Evolutionary conservation across 768 basidiomycete species (phyloP), one percentile per base, ranked within the genome.

Genomic region (Collybiopsis luxurians): DNA sequence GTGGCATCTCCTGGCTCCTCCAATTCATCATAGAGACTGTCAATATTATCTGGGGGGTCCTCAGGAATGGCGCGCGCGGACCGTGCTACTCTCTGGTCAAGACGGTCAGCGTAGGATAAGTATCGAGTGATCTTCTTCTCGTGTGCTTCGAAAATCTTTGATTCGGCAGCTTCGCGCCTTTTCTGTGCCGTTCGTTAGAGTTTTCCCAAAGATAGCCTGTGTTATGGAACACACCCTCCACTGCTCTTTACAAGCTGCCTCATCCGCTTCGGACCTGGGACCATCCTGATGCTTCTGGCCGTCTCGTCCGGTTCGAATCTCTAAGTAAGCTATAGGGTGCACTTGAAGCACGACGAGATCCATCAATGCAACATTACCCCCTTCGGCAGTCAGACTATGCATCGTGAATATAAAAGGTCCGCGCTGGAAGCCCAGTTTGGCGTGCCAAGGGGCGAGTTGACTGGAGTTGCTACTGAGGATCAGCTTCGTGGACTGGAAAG

Each of bases 391-490:
- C 49, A 99, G 70, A 64, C 89, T 91, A 56, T 85, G 80, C 60
- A 98, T 72, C 0, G 90, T 89, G 0, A 92, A 84, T 26, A 95
- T 76, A 63, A 80, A 90, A 1, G 85, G 86, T 3, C 73, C 72
- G 23, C 64, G 72, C 57, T 81, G 82, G 65, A 92, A 92, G 6
- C 97, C 97, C 5, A 99, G 79, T 61, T 87, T 91, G 1, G 86
- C 77, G 65, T 97, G 83, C 97, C 97, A 99, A 0, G 86, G 81
- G 3, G 88, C 90, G 52, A 95, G 76, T 59, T 90, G 87, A 1
- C 92, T 86, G 0, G 91, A 90, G 69, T 99, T 99, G 2, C 92
- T 94, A 3, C 80, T 78, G 17, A 99, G 69, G 21, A 81, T 66
- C 19, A 99, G 77, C 47, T 77, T 78, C 23, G 81, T 82, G 5